Evolutionary conservation across 2,329 filamentous ascomycete species (phyloP).

Genomic region (Cadophora gregata): DNA sequence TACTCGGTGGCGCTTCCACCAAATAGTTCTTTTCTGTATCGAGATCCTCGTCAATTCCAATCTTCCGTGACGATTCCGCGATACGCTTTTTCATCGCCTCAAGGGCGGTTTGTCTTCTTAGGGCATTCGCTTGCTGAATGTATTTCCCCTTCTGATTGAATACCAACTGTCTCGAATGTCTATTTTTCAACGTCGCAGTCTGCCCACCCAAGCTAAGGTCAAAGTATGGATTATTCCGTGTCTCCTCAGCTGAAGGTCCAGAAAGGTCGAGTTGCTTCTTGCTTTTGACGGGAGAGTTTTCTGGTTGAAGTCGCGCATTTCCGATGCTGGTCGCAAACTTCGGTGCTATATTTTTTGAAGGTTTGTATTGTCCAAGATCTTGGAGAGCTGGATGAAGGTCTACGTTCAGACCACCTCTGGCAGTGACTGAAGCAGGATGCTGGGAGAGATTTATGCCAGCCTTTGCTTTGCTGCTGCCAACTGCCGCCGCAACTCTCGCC

Average conservation of each 20-base stretch:
- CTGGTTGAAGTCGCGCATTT: slow-evolving; percentile 48
- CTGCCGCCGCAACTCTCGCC: slow-evolving; percentile 79
- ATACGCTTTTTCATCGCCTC: slow-evolving; percentile 96
- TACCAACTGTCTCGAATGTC: slow-evolving; percentile 76
- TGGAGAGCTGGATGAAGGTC: slow-evolving; percentile 70
- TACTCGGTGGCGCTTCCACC: slow-evolving; percentile 80
- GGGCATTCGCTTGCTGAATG: slow-evolving; percentile 88
- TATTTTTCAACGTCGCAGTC: slow-evolving; percentile 61
- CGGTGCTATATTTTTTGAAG: slow-evolving; percentile 46
- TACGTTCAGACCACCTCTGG: slow-evolving; percentile 50
- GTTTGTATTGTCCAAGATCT: slow-evolving; percentile 57
- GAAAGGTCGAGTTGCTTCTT: slow-evolving; percentile 62
- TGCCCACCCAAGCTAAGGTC: slow-evolving; percentile 71
- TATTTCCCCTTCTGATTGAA: slow-evolving; percentile 99
- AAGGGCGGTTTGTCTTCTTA: slow-evolving; percentile 84
- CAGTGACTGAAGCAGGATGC: slow-evolving; percentile 40
- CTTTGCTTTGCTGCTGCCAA: slow-evolving; percentile 57
- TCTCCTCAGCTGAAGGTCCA: slow-evolving; percentile 62
- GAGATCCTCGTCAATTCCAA: slow-evolving; percentile 90
- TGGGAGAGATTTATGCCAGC: slow-evolving; percentile 51
- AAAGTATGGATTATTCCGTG: slow-evolving; percentile 80
- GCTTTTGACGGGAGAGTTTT: slow-evolving; percentile 49
- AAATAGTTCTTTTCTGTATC: slow-evolving; percentile 90
- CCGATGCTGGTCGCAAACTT: slow-evolving; percentile 49
- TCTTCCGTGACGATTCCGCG: slow-evolving; percentile 83